Evolutionary conservation across 306 rosid species (phyloP).

Genomic region (Cicer arietinum): DNA sequence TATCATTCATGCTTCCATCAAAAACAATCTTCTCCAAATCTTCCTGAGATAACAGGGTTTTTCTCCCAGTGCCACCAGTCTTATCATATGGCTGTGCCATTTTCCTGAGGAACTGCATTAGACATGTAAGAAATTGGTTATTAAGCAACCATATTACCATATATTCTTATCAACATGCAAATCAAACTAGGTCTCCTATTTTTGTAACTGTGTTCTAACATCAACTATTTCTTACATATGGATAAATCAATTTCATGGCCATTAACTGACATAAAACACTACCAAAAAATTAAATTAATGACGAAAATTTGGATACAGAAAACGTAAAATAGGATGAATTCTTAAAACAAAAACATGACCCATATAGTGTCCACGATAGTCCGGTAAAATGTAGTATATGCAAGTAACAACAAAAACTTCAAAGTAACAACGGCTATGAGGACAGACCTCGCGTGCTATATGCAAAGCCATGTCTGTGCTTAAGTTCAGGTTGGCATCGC

Average conservation of each 20-base stretch:
- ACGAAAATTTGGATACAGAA: too few relatives aligned
- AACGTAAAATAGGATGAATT: background rate
- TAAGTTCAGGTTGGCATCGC: conserved; percentile 92
- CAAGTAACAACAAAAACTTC: conserved; percentile 10
- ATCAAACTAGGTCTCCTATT: conserved; percentile 1
- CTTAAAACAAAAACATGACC: background rate
- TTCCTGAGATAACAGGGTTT: conserved; percentile 80
- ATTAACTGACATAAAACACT: background rate
- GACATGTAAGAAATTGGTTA: conserved; percentile 26
- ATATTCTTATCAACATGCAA: conserved; percentile 25
- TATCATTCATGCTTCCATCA: conserved; percentile 57
- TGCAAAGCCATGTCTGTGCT: conserved; percentile 99
- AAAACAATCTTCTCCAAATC: conserved; percentile 80
- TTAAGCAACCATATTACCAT: conserved; percentile 22
- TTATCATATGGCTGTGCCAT: conserved; percentile 96
- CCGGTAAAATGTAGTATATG: background rate
- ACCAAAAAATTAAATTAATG: too few relatives aligned
- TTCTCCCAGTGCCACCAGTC: conserved; percentile 73
- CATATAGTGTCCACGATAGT: conserved; percentile 23
- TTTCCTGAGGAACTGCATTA: conserved; percentile 83
- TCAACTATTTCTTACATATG: background rate
- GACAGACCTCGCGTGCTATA: conserved; percentile 84
- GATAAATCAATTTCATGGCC: conserved; percentile 6
- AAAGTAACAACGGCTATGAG: background rate
- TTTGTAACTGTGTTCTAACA: conserved; percentile 28